Base-by-base conservation (phyloP, 371 early-diverging fungal genomes). In the Coemansia sp. region DNA sequence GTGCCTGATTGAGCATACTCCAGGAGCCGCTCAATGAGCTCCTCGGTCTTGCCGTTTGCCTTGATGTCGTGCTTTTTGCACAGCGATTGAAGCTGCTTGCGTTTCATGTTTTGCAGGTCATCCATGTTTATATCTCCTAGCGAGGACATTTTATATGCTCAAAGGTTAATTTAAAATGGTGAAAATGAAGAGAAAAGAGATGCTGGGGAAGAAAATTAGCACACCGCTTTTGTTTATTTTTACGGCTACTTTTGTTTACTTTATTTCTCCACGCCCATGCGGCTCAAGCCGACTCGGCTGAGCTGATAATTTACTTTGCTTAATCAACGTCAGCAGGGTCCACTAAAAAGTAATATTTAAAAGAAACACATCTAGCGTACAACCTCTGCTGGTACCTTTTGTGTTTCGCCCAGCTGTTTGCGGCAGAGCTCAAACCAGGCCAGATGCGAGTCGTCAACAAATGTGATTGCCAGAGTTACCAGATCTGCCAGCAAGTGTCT, bases 31-130 rank as follows among this genome's bases (percentile, higher is more conserved):
- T 73, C 70, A 26, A 77, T 54, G 11, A 77, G 69, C 61, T 77
- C 74, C 12, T 68, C 69, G 58, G 48, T 73, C 56, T 66, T 77
- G 49, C 69, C 78, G 57, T 77, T 77, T n/a, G 78, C 78, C 46
- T 68, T 69, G 21, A 77, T 65, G 3, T 70, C 74, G 40, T 65
- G 63, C 59, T 69, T 77, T 40, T 77, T 77, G 70, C 78, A 77
- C 41, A 77, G 66, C n/a, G 66, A 44, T 57, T 77, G 78, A 11
- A 77, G 58, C 41, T 77, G 69, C 69, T 71, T 69, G 69, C 73
- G 73, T 58, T 69, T 77, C 39, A 77, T 13, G 11, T 29, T 58
- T 17, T 60, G 65, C 9, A 77, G 63, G 56, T 69, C 66, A 4
- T 73, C 78, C 9, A 59, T 40, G 24, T 58, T 67, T 9, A 67